These are phyloP conservation scores for Pichia nakasei DNA, from an alignment of 805 yeast species.

Conservation along the genomic window DNA sequence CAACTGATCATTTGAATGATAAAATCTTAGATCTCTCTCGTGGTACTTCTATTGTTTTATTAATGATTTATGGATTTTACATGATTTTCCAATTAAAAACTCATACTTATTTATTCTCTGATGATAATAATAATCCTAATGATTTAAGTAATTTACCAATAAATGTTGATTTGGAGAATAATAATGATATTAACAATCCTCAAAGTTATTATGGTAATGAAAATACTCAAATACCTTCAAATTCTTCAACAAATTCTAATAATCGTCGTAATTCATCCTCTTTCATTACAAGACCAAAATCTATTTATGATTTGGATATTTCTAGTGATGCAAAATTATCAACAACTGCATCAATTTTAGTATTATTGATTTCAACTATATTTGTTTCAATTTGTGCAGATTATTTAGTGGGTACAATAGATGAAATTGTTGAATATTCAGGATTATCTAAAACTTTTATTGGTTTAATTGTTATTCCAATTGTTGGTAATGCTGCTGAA, in stretches of 20 bases:
- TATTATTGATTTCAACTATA: constrained; percentile 58
- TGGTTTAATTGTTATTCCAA: constrained; percentile 88
- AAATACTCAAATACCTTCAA: background rate
- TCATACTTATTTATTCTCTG: constrained; percentile 69
- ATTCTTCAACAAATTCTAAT: background rate
- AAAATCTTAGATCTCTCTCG: constrained; percentile 69
- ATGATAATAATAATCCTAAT: constrained; percentile 17
- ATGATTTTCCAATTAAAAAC: constrained; percentile 83
- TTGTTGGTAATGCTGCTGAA: constrained; percentile 98
- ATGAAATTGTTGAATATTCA: constrained; percentile 71
- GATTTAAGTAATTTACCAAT: background rate
- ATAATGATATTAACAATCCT: background rate
- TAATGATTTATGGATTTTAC: constrained; percentile 69
- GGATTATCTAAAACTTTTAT: constrained; percentile 92
- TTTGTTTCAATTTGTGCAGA: constrained; percentile 89
- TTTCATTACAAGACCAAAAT: constrained; percentile 22
- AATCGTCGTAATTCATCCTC: constrained; percentile 20
- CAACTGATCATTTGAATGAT: constrained; percentile 19
- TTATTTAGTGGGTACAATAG: constrained; percentile 87
- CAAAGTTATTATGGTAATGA: background rate
- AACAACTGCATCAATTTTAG: constrained; percentile 43
- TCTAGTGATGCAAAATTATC: constrained; percentile 34
- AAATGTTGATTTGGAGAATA: constrained; percentile 19
- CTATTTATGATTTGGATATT: constrained; percentile 23
- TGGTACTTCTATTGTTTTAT: constrained; percentile 73